Base-by-base conservation (phyloP, 2,329 filamentous ascomycete genomes). In the Xylariaceae sp. region DNA sequence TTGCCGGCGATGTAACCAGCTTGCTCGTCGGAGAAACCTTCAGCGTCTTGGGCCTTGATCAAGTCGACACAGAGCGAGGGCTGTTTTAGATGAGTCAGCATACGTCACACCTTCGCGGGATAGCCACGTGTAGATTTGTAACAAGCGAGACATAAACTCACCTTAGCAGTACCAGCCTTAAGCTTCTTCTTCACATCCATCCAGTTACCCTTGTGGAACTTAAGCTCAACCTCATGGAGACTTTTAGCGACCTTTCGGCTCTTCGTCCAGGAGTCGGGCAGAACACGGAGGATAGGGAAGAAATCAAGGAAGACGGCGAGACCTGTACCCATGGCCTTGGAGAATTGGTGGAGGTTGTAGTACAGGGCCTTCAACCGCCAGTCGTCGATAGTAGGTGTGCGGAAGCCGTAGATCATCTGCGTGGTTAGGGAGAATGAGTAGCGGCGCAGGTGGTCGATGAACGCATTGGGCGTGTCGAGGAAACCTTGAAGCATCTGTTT, bases 401-500 rank as follows among this genome's bases (percentile, higher is more conserved):
- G 67, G 50, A 67, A 74, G 6, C 72, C 74, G 43, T 73, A 77
- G 0, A 73, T 62, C 65, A 77, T 76, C 3, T 68, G 67, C 0
- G 73, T 76, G 0, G 70, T 72, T 7, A 77, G 52, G 1, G 73
- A 71, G 38, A 69, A 72, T 2, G 71, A 68, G 48, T 74, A 79
- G 22, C 73, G 65, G 10, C 71, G 57, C 12, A 77, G 64, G 40
- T 75, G 69, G 10, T 72, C 56, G 4, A 67, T 42, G 36, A 73
- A 74, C 2, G 64, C 47, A 1, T 68, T 52, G 0, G 75, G 75
- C 6, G 60, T 48, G 0, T 71, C 66, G 3, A 79, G 52, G 16
- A 81, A 59, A 6, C 73, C 71, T 36, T 48, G 64, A 17, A 78
- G 61, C 75, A 81, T 75, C 40, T 73, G 69, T 54, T 73, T 76